Base-by-base conservation (phyloP, 306 rosid species). In the Vigna angularis region DNA sequence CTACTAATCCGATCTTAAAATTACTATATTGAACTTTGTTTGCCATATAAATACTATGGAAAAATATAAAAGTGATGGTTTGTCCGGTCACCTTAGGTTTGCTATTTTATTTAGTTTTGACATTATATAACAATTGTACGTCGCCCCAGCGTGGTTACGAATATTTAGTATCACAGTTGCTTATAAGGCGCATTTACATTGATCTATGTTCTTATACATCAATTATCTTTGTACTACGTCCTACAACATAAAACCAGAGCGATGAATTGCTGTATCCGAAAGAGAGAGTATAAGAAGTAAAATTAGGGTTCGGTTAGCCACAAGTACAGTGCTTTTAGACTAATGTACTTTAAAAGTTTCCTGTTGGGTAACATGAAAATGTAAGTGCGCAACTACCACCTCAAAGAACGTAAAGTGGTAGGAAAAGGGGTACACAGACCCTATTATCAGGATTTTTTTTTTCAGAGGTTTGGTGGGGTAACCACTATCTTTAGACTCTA, bases 301-400 rank as follows among this genome's bases (percentile, higher is more conserved):
- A 42, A 73, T 28, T 45, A 61, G 57, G 61, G 70, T 7, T 44
- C 1, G 32, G 34, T 59, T 45, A 28, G 9, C 32, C 32, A 30
- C 36, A 71, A 36, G 34, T 24, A 42, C 14, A 30, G 3, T 38
- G 15, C n/a, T 24, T 55, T 51, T 30, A 9, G n/a, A 26, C 17
- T 17, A 44, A 20, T 28, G 50, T 57, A 56, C 62, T n/a, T 61
- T 14, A 62, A 32, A 32, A 62, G 67, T 32, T 62, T 32, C 47
- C 45, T 62, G n/a, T 62, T 62, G 32, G 32, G 49, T 48, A 62
- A 75, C 22, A 26, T 8, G 20, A 61, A 61, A 59, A 61, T 34
- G 15, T 9, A 12, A 16, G 17, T 34, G 17, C 22, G 55, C 36
- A 9, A 28, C 14, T 69, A 68, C 34, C 8, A 3, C 26, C 81